A percentile compares a stretch with the other conserved stretches of the same genome.
Conservation (phyloP, 306 rosid genomes). For the Rosa rugosa region DNA sequence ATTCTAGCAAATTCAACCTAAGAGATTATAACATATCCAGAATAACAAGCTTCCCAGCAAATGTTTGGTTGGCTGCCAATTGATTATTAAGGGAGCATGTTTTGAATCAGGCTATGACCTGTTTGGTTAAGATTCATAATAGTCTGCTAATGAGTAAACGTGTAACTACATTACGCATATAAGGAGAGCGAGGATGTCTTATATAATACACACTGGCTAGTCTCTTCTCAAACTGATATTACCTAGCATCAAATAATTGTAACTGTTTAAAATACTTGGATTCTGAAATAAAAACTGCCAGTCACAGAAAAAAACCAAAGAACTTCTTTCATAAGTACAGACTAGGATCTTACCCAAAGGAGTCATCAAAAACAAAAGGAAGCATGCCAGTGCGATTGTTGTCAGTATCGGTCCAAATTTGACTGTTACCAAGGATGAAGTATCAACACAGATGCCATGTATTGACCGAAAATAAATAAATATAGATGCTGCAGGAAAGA, state of each 20-base stretch:
- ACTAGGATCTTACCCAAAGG: constrained; percentile 64
- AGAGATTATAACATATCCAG: neutral
- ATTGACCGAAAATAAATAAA: neutral
- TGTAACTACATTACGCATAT: neutral
- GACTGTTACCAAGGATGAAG: constrained; percentile 50
- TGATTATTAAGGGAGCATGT: neutral
- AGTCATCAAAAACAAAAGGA: constrained; percentile 91
- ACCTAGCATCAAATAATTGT: neutral
- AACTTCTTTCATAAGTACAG: neutral
- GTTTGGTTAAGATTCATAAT: neutral
- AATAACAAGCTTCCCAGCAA: neutral
- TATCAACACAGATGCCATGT: constrained; percentile 24
- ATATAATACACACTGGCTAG: neutral
- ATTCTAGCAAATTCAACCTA: neutral
- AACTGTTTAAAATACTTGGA: neutral
- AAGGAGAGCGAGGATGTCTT: neutral
- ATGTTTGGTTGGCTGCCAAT: no score
- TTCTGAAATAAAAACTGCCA: neutral
- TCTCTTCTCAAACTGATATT: neutral
- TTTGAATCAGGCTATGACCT: neutral
- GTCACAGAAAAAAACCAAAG: neutral
- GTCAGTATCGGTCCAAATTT: constrained; percentile 93
- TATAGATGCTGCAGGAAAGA: constrained; percentile 19
- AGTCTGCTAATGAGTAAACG: neutral
- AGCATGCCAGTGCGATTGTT: constrained; percentile 91